A percentile compares a stretch with the other conserved stretches of the same genome.
These are phyloP conservation scores for Aspergillus campestris DNA, from an alignment of 495 filamentous ascomycete genomes.

Conservation along the genomic window DNA sequence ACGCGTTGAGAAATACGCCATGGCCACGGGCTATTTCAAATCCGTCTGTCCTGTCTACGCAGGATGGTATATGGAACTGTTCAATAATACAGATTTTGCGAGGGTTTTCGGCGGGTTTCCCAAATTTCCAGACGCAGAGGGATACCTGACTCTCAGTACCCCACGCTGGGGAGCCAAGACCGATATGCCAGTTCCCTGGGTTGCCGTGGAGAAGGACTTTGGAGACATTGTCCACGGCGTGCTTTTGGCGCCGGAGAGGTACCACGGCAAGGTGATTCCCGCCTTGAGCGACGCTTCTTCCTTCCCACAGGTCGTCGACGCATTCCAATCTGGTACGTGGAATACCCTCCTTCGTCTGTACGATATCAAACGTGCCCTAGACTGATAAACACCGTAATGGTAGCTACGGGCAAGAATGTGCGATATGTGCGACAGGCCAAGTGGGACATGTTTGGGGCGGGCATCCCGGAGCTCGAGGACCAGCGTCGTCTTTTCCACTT, in stretches of 20 bases:
- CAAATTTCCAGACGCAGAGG: conserved; percentile 10
- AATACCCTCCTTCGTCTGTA: too few species aligned
- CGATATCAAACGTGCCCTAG: too few species aligned
- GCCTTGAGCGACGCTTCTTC: too few species aligned
- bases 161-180: conserved; percentile 22
- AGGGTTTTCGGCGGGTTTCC: conserved; percentile 24
- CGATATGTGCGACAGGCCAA: too few species aligned
- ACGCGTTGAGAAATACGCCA: conserved; percentile 18
- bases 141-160: conserved; percentile 9
- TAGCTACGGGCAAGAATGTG: too few species aligned
- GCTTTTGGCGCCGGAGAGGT: conserved; percentile 15
- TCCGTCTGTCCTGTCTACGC: conserved; percentile 10
- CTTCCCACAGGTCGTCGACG: too few species aligned
- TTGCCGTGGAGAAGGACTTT: conserved; percentile 22
- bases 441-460: too few species aligned
- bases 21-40: conserved; percentile 10
- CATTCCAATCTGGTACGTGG: too few species aligned
- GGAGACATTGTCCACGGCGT: conserved; percentile 28
- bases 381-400: too few species aligned
- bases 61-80: conserved; percentile 25
- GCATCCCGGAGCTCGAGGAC: too few species aligned
- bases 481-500: too few species aligned
- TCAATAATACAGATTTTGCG: conserved; percentile 11
- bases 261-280: too few species aligned
- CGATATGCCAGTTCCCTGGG: conserved; percentile 13